Base-by-base conservation (phyloP, 2,329 filamentous ascomycete species). In the Xylaria sp. region DNA sequence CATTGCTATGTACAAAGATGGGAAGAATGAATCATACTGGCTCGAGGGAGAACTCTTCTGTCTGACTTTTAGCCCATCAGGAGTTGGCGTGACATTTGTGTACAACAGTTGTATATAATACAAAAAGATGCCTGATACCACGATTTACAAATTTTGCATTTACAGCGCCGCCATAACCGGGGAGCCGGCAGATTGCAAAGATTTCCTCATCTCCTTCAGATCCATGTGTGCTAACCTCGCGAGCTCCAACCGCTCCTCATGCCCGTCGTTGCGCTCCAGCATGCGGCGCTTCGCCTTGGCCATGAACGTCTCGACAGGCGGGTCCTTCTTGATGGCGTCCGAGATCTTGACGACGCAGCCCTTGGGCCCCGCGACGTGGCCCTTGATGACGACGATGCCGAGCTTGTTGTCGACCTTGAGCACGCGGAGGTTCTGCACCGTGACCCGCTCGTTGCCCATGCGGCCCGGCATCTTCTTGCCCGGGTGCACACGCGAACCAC, bases 391-490 rank as follows among this genome's bases (percentile, higher is more conserved):
- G 67, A 99, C 89, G 75, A 97, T 89, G 23, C 96, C 96, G 77
- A 94, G 91, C 80, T 92, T 91, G 75, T 90, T 87, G 82, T 98
- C 94, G 40, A 97, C 91, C 84, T 93, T 91, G 79, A 99, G 83
- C 62, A 99, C 90, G 82, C 91, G 92, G 75, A 98, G 84, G 82
- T 97, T 98, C 86, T 98, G 94, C 66, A 96, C 87, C 57, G 96
- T 99, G 65, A 94, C 92, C 74, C 89, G 90, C 81, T 97, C 88
- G 73, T 92, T 92, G 72, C 96, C 96, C 96, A 99, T 98, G 68
- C 93, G 90, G 64, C 96, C 96, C 3, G 96, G 90, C 96, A 99
- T 99, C 84, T 94, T 96, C 89, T 99, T 99, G 69, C 96, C 96
- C 0, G 96, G 96, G 78, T 94, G 84, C 27, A 99, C 95, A 82